Base-by-base conservation (phyloP, 768 basidiomycete genomes). In the Exsudoporus frostii region DNA sequence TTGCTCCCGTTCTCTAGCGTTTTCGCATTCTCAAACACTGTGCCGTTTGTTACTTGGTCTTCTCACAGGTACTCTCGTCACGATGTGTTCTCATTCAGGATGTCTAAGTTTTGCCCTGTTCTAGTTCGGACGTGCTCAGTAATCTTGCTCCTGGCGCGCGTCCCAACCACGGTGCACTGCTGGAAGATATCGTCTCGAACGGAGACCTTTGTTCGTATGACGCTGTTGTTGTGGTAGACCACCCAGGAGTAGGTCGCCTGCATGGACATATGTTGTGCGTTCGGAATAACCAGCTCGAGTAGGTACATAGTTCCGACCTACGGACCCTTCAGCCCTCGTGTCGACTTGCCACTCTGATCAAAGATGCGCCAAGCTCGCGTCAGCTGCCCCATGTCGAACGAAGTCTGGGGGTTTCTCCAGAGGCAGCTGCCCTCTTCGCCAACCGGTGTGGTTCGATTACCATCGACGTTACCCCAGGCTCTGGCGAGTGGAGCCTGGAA, bases 301-400 rank as follows among this genome's bases (percentile, higher is more conserved):
- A 91, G 89, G 72, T 88, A 5, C 89, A 86, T 60, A 84, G 86
- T 24, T 84, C 87, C n/a, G 88, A 91, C 73, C 73, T 91, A 38
- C 83, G 85, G 29, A 68, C 71, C 10, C 80, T 90, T 20, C 68
- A 79, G 7, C 72, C 81, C 9, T 73, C 76, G 2, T 82, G 81
- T 4, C 67, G 72, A 54, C 71, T 90, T 19, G 71, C 78, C 6
- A 72, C 68, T 24, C 63, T 72, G 7, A 71, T 91, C 9, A 72
- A 69, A 4, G 71, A 72, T 1, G 73, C 87, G 3, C 73, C 81
- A 0, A 83, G 78, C 2, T 74, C 81, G 24, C 71, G 83, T 22
- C 84, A 89, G 67, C 77, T 83, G 32, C 83, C 88, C 2, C 84
- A 90, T 60, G 74, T 83, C 69, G 54, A 70, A 59, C 56, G 60